Evolutionary conservation across 768 basidiomycete species (phyloP), one percentile per base, ranked within the genome.

Genomic region (Termitomyces sp.): DNA sequence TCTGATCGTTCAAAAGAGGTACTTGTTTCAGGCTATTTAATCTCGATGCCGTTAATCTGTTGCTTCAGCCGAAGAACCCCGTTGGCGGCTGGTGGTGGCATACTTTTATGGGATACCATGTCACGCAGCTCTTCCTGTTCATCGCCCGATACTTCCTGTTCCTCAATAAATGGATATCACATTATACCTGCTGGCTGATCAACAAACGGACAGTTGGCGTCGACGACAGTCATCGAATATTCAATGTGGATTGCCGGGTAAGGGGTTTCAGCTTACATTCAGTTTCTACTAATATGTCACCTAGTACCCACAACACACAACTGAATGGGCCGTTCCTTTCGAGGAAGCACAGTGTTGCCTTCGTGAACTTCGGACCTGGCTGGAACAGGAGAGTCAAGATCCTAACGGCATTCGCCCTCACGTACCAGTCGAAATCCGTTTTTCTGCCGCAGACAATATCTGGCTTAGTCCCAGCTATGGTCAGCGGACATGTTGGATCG

Each of bases 181-280:
- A 82, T 38, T 80, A 91, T 61, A 82, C 83, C 16, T 83, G 83
- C 48, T 94, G 91, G 91, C 79, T 94, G 42, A 78, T 81, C 40
- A 82, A 80, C 59, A 72, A 73, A 46, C 76, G 77, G 49, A 80
- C 82, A 6, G 79, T 86, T 36, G 82, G 83, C 13, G 79, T 95
- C 18, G 92, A 95, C 70, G 87, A 91, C 58, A 88, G 92, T 67
- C 81, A 89, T 68, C 82, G 84, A 38, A 86, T 98, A 61, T 96
- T 97, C 78, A 98, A 98, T 70, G 81, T 97, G 62, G 96, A 98
- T 65, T 95, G 92, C 75, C 82, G 92, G 76, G 92, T 94, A 73
- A 69, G 92, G 80, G 32, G 13, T 20, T 28, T 11, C 1, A 1
- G 18, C 32, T 42, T 24, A 4, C 13, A 18, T 44, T 1, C 18